Conservation (phyloP, 2,329 filamentous ascomycete species). For the Cadophora luteo-olivacea region DNA sequence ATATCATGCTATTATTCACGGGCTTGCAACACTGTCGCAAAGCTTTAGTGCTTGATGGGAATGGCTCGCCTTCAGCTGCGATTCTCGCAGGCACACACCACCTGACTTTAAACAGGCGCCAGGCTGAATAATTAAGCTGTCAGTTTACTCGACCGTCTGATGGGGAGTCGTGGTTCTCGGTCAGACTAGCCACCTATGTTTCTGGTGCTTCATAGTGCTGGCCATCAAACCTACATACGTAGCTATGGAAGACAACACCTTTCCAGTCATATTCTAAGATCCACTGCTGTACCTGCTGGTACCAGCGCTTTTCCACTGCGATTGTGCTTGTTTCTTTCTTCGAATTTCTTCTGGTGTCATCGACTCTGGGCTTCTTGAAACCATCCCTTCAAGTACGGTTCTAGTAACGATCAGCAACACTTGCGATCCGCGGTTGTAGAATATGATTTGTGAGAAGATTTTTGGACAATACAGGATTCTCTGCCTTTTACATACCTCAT, state of each 20-base stretch:
- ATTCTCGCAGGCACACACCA: background rate
- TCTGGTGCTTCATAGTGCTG: background rate
- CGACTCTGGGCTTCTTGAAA: background rate
- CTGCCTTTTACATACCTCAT: background rate
- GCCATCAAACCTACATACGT: background rate
- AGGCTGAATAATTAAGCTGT: background rate
- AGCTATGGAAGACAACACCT: background rate
- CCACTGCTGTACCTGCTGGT: background rate
- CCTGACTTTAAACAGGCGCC: background rate
- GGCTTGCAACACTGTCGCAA: background rate
- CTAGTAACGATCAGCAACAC: background rate
- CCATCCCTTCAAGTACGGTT: constrained; percentile 24
- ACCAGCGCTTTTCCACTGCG: background rate
- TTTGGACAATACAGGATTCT: background rate
- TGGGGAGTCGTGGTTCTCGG: background rate
- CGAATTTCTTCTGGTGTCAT: background rate
- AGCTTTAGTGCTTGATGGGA: background rate
- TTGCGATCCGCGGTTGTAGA: background rate
- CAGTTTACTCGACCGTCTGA: background rate
- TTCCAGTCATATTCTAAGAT: background rate
- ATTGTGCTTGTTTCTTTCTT: background rate
- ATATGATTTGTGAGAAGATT: background rate
- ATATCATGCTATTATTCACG: background rate
- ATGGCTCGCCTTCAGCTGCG: background rate
- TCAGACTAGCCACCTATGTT: background rate